Percentiles rank a stretch among this genome's conserved stretches.
Evolutionary conservation across 1,139 yeast genomes (phyloP).

Genomic region (Suhomyces wounanorum): DNA sequence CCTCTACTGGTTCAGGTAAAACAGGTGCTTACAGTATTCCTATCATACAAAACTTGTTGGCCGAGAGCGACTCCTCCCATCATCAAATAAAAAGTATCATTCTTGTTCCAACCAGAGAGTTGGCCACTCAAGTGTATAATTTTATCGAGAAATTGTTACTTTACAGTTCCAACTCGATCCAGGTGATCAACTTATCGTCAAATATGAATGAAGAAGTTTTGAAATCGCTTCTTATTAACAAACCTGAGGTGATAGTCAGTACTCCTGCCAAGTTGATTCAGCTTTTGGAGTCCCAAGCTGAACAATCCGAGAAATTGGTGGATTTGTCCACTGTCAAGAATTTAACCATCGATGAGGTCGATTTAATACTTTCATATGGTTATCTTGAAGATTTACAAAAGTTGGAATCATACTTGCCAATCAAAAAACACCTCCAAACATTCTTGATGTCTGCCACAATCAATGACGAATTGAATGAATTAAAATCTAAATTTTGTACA

Average conservation of each 20-base stretch:
- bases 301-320: conserved; percentile 39
- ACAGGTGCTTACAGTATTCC: conserved; percentile 86
- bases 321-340: conserved; percentile 59
- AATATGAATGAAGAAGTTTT: conserved; percentile 73
- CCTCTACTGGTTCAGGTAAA: conserved; percentile 90
- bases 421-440: conserved; percentile 77
- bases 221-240: conserved; percentile 64
- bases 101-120: conserved; percentile 83
- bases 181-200: conserved; percentile 72
- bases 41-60: conserved; percentile 66
- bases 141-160: conserved; percentile 68
- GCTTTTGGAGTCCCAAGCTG: conserved; percentile 48
- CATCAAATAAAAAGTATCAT: conserved; percentile 55
- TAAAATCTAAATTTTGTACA: conserved; percentile 79
- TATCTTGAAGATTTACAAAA: conserved; percentile 79
- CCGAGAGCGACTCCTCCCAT: conserved; percentile 21
- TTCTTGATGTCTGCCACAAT: conserved; percentile 97
- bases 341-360: conserved; percentile 94
- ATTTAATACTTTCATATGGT: conserved; percentile 86
- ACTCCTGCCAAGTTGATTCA: conserved; percentile 82
- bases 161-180: conserved; percentile 70
- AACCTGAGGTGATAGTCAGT: conserved; percentile 80
- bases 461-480: conserved; percentile 77
- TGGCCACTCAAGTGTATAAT: conserved; percentile 78
- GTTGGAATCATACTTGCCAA: conserved; percentile 64